Evolutionary conservation across 371 early-diverging fungal species (phyloP), one percentile per base, ranked within the genome.

Genomic region (Rhizopus sp.): DNA sequence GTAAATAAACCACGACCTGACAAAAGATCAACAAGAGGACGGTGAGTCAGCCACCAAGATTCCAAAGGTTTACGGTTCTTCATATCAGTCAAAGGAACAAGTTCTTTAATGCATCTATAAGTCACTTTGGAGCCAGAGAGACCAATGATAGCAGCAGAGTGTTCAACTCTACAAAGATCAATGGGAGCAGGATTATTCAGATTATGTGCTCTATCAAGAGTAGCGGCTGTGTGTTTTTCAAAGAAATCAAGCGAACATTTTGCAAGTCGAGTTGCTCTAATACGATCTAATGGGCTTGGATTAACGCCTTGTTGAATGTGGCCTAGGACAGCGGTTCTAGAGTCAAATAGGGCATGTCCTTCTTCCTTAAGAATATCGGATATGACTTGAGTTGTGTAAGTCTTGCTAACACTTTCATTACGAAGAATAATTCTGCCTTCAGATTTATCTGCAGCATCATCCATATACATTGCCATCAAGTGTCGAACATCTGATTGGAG

Each of bases 261-360:
- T 7, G 96, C 94, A 58, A 94, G 78, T 9, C 92, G 83, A 30
- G 90, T 91, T 5, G 96, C 97, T 42, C 95, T 88, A 62, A 97
- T 87, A 39, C 99, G 91, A 76, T 99, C 99, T 48, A 97, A 69
- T 2, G 99, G 99, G 6, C 92, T 89, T 5, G 99, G 97, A 7
- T 91, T 89, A 51, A 92, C 93, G 55, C 99, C 99, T 77, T 97
- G 97, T 73, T 99, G 99, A 59, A 98, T 81, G 64, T 98, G 97
- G 9, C 99, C 99, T 13, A 99, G 81, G 3, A 96, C 89, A 16
- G 96, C 88, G 5, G 95, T 93, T 39, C 94, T 86, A 0, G 96
- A 91, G 66, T 95, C 94, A 73, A 93, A 99, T 57, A 93, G 75
- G 9, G 88, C 91, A 38, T 84, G 81, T 2, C 96, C 93, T 70